Evolutionary conservation across 306 rosid genomes (phyloP), one percentile per base, ranked within the genome.

Genomic region (Corylus avellana): DNA sequence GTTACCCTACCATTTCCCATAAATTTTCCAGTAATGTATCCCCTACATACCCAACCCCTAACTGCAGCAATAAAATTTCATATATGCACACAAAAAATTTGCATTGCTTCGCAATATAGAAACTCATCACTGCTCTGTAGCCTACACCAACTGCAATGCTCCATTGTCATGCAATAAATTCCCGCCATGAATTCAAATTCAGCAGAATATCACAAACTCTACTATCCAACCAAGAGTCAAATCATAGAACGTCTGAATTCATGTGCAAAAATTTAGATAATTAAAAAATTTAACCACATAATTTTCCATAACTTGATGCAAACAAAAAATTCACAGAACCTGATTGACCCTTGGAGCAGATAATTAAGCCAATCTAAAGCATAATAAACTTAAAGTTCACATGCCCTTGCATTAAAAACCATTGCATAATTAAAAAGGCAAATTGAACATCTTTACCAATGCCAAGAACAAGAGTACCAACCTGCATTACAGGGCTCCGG

Each of bases 401-500:
- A 7, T 9, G 7, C 47, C 27, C 27, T 42, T 8, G 9, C 16
- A 67, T 67, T 18, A 42, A 44, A 68, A 18, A 44, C 8, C 13
- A 42, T 68, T n/a, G 17, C 6, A 4, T 37, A 37, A 64, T 12
- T 37, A 64, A 29, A 17, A 64, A 35, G 7, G 48, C 48, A 64
- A 12, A 66, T 48, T 42, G 9, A 76, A 76, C 22, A 47, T 12
- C 39, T 39, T 79, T 72, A 72, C 72, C 18, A 32, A 76, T 20
- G 29, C 67, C 68, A 75, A 72, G 72, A 53, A 49, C 7, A 39
- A 39, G 37, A 66, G 44, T 7, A 80, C 96, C 53, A 69, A 95
- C 98, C 98, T 95, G 98, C 87, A 86, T 61, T 55, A 90, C 86
- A 2, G 97, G 88, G 73, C 91, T 88, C 49, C 89, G 64, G 37